Percentiles rank a stretch among this genome's conserved stretches.
Evolutionary conservation across 179 eudicot species (phyloP).

Genomic region (Heliamphora pulchella): DNA sequence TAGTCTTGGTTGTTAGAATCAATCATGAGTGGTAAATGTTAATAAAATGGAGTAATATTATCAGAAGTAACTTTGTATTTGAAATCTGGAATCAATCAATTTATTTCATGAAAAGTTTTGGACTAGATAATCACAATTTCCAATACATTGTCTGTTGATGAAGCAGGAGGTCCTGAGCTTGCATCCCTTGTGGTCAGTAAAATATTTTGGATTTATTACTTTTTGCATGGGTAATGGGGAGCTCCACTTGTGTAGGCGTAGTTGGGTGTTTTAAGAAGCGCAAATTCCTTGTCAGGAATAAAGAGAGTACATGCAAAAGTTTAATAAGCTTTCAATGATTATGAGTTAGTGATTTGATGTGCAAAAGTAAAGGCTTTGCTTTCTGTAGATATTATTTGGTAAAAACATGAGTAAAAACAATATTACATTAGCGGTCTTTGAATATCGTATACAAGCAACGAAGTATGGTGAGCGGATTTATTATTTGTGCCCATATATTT

Average conservation of each 20-base stretch:
- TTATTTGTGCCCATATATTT: neutral
- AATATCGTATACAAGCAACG: neutral
- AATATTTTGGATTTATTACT: neutral
- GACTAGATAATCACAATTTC: neutral
- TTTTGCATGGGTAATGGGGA: neutral
- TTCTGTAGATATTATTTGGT: neutral
- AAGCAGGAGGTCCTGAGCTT: neutral
- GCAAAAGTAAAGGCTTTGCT: neutral
- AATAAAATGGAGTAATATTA: neutral
- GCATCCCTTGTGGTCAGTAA: neutral
- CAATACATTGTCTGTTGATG: neutral
- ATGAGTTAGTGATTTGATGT: constrained; percentile 1
- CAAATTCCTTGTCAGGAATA: neutral
- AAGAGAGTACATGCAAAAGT: neutral
- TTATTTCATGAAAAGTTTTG: neutral
- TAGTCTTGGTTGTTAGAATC: neutral
- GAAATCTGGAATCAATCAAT: neutral
- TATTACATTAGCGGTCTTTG: neutral
- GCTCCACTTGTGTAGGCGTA: neutral
- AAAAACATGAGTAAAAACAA: neutral
- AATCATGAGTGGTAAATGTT: neutral
- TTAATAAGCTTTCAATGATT: neutral
- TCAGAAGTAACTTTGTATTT: neutral
- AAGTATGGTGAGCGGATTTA: neutral
- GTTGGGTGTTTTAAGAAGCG: neutral